These are phyloP conservation scores for Gautieria morchelliformis DNA, from an alignment of 768 basidiomycete species.

Conservation along the genomic window DNA sequence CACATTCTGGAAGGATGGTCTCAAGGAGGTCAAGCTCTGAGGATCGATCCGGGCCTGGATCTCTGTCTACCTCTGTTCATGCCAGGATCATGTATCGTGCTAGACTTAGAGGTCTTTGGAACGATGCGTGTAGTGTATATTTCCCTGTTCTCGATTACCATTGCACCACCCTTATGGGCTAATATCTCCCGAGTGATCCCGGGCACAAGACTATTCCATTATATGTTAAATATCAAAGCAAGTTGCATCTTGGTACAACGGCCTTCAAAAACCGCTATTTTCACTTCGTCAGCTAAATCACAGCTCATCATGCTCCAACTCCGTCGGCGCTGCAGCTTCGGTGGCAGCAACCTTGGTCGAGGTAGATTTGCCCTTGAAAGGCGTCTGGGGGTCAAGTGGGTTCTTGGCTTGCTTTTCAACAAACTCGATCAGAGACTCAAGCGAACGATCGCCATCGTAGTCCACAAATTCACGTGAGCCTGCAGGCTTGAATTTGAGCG, in stretches of 20 bases:
- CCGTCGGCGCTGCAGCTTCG: conserved; percentile 8
- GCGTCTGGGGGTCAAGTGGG: conserved; percentile 35
- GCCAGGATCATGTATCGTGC: background rate
- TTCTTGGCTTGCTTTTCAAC: conserved; percentile 77
- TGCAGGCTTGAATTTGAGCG: conserved; percentile 92
- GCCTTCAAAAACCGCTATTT: background rate
- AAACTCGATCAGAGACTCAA: conserved; percentile 80
- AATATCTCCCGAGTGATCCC: background rate
- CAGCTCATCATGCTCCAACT: conserved; percentile 8
- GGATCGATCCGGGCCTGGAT: background rate
- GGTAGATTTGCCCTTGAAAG: conserved; percentile 1
- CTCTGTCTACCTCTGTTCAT: background rate
- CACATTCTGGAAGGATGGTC: conserved; percentile 93
- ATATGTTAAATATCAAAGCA: background rate
- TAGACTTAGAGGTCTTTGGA: background rate
- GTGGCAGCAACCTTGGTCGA: background rate
- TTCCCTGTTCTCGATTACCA: background rate
- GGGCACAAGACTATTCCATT: background rate
- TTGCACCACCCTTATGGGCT: background rate
- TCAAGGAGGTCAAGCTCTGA: conserved; percentile 71
- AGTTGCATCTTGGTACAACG: background rate
- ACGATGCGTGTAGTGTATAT: background rate
- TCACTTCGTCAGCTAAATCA: background rate
- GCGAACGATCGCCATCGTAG: conserved; percentile 85
- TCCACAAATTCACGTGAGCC: conserved; percentile 81